Evolutionary conservation across 805 yeast genomes (phyloP).

Genomic region (Candida loeiensis): DNA sequence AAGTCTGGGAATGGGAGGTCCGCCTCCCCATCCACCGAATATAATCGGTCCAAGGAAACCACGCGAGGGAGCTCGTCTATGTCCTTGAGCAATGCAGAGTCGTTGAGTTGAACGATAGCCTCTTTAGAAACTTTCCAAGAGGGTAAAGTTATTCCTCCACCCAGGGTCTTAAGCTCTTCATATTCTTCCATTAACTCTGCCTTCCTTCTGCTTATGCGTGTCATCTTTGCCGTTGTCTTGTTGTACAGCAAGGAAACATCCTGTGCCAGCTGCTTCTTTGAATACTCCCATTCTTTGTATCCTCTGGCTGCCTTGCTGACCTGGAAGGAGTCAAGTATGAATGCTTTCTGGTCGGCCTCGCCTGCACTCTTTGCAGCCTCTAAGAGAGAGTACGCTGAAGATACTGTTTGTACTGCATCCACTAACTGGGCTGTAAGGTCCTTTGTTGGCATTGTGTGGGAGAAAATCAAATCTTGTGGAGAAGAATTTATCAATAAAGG

Average conservation of each 20-base stretch:
- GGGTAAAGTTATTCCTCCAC: constrained; percentile 23
- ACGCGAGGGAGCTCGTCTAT: constrained; percentile 2
- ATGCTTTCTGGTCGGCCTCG: constrained; percentile 11
- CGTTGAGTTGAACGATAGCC: constrained; percentile 3
- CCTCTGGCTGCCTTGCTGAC: constrained; percentile 29
- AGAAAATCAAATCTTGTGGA: too few relatives aligned
- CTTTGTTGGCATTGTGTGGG: too few relatives aligned
- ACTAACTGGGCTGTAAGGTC: neutral
- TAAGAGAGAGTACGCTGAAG: constrained; percentile 3
- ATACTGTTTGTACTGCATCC: constrained; percentile 1
- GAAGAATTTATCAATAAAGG: neutral
- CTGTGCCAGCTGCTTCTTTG: neutral
- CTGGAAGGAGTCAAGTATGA: constrained; percentile 33
- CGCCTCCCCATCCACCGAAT: constrained; percentile 24
- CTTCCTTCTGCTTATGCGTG: constrained; percentile 24
- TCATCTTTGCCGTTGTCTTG: constrained; percentile 25
- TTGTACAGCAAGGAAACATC: constrained; percentile 22
- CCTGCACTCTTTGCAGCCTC: neutral
- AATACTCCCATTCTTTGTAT: constrained; percentile 28
- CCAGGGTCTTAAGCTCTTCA: constrained; percentile 20
- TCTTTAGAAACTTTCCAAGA: constrained; percentile 14
- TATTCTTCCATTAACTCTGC: constrained; percentile 20
- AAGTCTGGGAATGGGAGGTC: constrained; percentile 27
- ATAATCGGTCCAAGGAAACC: constrained; percentile 19
- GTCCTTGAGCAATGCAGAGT: constrained; percentile 1